Evolutionary conservation across 1,139 yeast genomes (phyloP), one percentile per base, ranked within the genome.

Genomic region (Pichia sp.): DNA sequence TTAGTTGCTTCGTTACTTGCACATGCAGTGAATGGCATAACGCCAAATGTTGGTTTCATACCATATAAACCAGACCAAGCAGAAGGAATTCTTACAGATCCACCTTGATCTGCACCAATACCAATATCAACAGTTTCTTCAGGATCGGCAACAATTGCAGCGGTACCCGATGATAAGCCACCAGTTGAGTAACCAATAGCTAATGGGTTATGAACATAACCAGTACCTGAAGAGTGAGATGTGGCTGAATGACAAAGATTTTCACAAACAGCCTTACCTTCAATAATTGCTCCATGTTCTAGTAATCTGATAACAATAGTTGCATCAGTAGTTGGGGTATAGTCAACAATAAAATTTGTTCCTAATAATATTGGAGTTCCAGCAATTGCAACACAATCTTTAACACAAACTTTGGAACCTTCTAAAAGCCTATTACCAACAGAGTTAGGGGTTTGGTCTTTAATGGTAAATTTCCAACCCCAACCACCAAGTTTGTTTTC

Each of bases 161-260:
- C 96, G 37, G 89, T 75, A 0, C 96, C 96, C 8, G 96, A 95
- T 3, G 95, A 84, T 0, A 95, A 86, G 0, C 96, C 96, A 3
- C 96, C 96, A 0, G 86, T 66, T 0, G 82, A 54, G 19, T 59
- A 46, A 1, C 56, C 55, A 21, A 42, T 40, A 24, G 59, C 59
- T 28, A 39, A 42, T 6, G 66, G 53, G 42, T 63, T 63, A 16
- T 45, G 48, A 13, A 63, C 65, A n/a, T 56, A 54, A 30, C 66
- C 65, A 13, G 58, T 55, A 35, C 52, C 52, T 7, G 66, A 57
- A 9, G 66, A 57, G 42, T 60, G 61, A 14, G 63, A 58, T 15
- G 65, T 60, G 11, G 66, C 61, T 22, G 64, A 61, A 23, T 62
- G 58, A 42, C 65, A 63, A 23, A 62, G 53, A 38, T 64, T 63